These are phyloP conservation scores for Thamnidium elegans DNA, from an alignment of 192 early-diverging fungal genomes.

Conservation along the genomic window DNA sequence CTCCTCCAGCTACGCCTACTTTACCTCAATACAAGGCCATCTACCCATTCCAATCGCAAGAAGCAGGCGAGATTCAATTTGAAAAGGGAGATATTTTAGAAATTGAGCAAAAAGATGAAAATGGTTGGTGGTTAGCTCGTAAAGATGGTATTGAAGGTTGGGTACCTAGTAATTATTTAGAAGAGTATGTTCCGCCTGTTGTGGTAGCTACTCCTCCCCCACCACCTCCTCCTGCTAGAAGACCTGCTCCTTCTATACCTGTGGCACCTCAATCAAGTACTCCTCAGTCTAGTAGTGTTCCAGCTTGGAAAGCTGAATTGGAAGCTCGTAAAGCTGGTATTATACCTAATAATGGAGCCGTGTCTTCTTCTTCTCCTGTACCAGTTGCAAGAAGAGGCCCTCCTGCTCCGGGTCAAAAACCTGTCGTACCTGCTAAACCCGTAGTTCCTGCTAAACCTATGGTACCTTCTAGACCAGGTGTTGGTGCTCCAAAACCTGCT, in stretches of 20 bases:
- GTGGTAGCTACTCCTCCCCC: conserved; percentile 42
- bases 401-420: conserved; percentile 34
- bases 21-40: conserved; percentile 62
- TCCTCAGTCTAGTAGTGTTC: not conserved
- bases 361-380: conserved; percentile 18
- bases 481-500: conserved; percentile 1
- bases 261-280: conserved; percentile 1
- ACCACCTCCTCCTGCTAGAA: conserved; percentile 36
- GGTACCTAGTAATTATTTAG: conserved; percentile 80
- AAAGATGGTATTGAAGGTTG: conserved; percentile 65
- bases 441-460: conserved; percentile 33
- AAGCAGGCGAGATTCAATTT: conserved; percentile 63
- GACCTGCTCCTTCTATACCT: conserved; percentile 22
- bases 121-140: conserved; percentile 58
- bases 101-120: conserved; percentile 61
- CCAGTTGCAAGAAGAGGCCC: conserved; percentile 29
- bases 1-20: conserved; percentile 38
- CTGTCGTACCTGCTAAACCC: conserved; percentile 38
- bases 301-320: conserved; percentile 52
- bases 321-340: conserved; percentile 52
- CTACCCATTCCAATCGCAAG: conserved; percentile 64
- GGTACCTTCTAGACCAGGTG: conserved; percentile 37
- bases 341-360: too few species aligned
- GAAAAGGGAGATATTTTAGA: conserved; percentile 65
- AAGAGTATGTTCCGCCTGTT: conserved; percentile 50